phyloP scores from a whole-genome alignment of 768 basidiomycete genomes.

The Dioszegia crocea region DNA sequence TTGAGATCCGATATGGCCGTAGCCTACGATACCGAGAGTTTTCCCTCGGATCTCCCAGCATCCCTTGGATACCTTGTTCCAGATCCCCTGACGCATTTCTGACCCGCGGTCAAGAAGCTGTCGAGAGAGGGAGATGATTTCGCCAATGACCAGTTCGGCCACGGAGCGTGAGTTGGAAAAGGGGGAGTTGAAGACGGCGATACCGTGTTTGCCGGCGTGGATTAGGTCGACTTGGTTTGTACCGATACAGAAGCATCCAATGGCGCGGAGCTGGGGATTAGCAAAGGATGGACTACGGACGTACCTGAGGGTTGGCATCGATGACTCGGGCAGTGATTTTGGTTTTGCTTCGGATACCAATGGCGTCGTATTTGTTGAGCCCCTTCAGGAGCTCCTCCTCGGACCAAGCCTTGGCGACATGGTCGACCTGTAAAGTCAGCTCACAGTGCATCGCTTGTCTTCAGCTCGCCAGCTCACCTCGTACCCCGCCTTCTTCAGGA shows the following conservation, averaged over 20 bases:
- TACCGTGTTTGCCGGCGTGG: constrained; percentile 77
- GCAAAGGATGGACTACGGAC: constrained; percentile 24
- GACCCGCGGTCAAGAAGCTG: constrained; percentile 83
- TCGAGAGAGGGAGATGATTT: constrained; percentile 87
- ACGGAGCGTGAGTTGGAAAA: constrained; percentile 94
- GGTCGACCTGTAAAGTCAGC: constrained; percentile 64
- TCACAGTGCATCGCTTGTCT: too few relatives aligned
- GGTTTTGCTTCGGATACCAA: constrained; percentile 97
- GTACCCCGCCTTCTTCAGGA: constrained; percentile 78
- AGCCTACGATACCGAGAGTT: constrained; percentile 94
- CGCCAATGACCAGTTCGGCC: constrained; percentile 92
- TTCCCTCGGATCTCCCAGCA: constrained; percentile 99
- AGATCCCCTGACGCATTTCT: constrained; percentile 82
- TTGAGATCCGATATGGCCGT: constrained; percentile 97
- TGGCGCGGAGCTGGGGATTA: constrained; percentile 70
- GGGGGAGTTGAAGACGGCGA: constrained; percentile 98
- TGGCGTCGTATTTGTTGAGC: constrained; percentile 79
- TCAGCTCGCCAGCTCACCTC: constrained; percentile 30
- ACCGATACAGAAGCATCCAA: constrained; percentile 99
- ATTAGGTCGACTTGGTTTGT: constrained; percentile 93
- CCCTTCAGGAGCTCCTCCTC: constrained; percentile 83
- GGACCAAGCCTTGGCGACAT: constrained; percentile 74
- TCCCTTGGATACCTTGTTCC: constrained; percentile 98
- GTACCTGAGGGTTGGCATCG: constrained; percentile 76
- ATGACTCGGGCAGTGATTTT: constrained; percentile 88